Evolutionary conservation across 108 stramenopile genomes (phyloP), one percentile per base, ranked within the genome.

Genomic region (Nannochloropsis salina): DNA sequence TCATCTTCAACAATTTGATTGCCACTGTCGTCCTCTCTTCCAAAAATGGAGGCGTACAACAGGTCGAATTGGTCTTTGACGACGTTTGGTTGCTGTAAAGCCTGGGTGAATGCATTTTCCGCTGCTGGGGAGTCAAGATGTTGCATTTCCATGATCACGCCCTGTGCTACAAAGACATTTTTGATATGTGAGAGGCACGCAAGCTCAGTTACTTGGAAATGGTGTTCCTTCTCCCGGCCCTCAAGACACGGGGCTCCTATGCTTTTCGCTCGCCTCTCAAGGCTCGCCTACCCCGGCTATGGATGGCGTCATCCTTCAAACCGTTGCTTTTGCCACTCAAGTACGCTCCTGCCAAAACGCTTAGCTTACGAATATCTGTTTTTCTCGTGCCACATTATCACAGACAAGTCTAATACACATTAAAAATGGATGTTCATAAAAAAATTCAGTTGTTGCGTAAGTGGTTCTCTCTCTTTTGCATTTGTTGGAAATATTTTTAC

Each of bases 41-140:
- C 20, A n/a, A 15, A 74, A n/a, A 74, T n/a, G 20, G 61, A 74
- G 61, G 61, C 61, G 8, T 74, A 74, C 61, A 74, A n/a, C 61
- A 74, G 61, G 61, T 74, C 61, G n/a, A 74, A 74, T n/a, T 74
- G 61, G 61, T 74, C 61, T n/a, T 74, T 74, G 2, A 74, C 61
- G 61, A 74, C 61, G 3, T 15, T 8, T 74, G 61, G 61, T 74
- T 74, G 61, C 15, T 74, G 61, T n/a, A 74, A n/a, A n/a, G 61
- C 61, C 61, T 74, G 61, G 15, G 41, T 85, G 12, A 81, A 41
- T 79, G 79, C 80, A 80, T 6, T 79, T 42, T 85, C 41, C 41
- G 85, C 41, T 45, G 42, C 42, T n/a, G 82, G 44, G 44, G 20
- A n/a, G 82, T 20, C 21, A 20, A 15, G 20, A 20, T 82, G 3